Conservation (phyloP, 345 rosid species). For the Populus pruinosa region DNA sequence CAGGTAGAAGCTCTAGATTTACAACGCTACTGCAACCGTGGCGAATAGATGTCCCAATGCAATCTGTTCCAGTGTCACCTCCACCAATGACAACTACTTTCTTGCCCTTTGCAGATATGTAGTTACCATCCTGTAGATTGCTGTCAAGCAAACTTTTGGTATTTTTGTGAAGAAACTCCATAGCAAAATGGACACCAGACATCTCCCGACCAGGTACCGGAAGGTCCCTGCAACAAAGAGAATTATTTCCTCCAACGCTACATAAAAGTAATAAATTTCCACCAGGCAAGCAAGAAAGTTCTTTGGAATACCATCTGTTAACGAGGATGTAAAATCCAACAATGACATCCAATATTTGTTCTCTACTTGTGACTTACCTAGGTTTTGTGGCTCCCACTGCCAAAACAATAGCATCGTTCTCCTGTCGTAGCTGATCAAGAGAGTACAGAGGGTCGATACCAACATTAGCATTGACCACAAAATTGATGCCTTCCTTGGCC, state of each 20-base stretch:
- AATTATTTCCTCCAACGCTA: not conserved
- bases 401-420: slow-evolving; percentile 78
- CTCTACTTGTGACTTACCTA: slow-evolving; percentile 39
- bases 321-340: not conserved
- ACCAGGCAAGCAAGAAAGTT: not conserved
- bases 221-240: slow-evolving; percentile 73
- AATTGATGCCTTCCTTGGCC: slow-evolving; percentile 80
- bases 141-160: slow-evolving; percentile 98
- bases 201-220: slow-evolving; percentile 87
- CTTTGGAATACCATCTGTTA: not conserved
- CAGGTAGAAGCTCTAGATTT: slow-evolving; percentile 91
- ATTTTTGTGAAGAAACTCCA: slow-evolving; percentile 95
- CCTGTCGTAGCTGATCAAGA: slow-evolving; percentile 65
- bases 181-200: slow-evolving; percentile 93
- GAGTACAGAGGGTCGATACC: slow-evolving; percentile 77
- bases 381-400: slow-evolving; percentile 98
- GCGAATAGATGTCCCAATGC: slow-evolving; percentile 94
- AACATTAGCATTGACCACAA: slow-evolving; percentile 87
- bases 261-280: not conserved
- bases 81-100: slow-evolving; percentile 97
- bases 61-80: slow-evolving; percentile 99
- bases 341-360: not conserved
- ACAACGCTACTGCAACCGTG: slow-evolving; percentile 78
- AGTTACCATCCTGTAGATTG: slow-evolving; percentile 69
- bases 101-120: slow-evolving; percentile 88